phyloP scores from a whole-genome alignment of 805 yeast species.

The Teunomyces tritomae region DNA sequence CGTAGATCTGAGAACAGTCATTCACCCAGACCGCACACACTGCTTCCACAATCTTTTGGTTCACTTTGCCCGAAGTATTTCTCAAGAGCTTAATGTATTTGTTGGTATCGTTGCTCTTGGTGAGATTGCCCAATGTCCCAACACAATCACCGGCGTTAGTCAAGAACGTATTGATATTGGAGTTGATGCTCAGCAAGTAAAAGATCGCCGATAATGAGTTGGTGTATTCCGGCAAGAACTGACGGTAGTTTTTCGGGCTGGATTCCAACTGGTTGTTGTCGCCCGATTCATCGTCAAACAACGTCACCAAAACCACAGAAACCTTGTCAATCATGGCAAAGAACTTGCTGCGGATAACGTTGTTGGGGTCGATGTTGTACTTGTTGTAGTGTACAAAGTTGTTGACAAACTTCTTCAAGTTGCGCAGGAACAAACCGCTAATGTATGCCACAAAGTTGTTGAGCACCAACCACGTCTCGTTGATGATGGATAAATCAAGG shows the following conservation, averaged over 20 bases:
- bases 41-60: conserved; percentile 41
- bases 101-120: conserved; percentile 35
- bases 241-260: conserved; percentile 32
- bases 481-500: conserved; percentile 39
- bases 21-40: conserved; percentile 44
- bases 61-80: conserved; percentile 28
- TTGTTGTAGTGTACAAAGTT: conserved; percentile 36
- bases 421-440: conserved; percentile 27
- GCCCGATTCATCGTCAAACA: conserved; percentile 28
- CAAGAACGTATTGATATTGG: conserved; percentile 25
- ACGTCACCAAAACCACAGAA: conserved; percentile 21
- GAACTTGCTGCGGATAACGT: conserved; percentile 25
- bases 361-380: conserved; percentile 28
- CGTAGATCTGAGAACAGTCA: conserved; percentile 44
- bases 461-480: conserved; percentile 44
- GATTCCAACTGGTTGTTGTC: conserved; percentile 34
- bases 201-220: conserved; percentile 41
- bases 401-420: conserved; percentile 32
- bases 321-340: conserved; percentile 24
- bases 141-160: conserved; percentile 31
- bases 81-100: conserved; percentile 34
- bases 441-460: conserved; percentile 34
- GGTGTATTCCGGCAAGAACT: conserved; percentile 38
- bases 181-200: conserved; percentile 29
- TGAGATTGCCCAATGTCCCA: conserved; percentile 31